Percentiles rank a stretch among this genome's conserved stretches.
These are phyloP conservation scores for Gaeumannomyces tritici DNA, from an alignment of 2,329 filamentous ascomycete species.

Conservation along the genomic window DNA sequence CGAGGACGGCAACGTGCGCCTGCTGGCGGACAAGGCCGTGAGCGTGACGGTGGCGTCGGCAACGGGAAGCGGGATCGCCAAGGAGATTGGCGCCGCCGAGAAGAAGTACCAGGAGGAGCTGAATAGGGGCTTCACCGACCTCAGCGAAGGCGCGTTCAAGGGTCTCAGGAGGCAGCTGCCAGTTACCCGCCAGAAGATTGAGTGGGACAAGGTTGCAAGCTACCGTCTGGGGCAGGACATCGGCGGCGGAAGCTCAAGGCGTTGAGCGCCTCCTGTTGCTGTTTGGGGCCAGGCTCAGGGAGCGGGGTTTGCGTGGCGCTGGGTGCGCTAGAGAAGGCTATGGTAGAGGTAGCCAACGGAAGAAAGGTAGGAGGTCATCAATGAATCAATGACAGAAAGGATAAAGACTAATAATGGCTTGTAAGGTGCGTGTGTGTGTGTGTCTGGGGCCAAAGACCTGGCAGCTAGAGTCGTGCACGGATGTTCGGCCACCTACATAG, in stretches of 20 bases:
- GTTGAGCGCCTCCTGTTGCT: background rate
- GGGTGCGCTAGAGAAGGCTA: too few species aligned
- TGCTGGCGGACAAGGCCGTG: constrained; percentile 78
- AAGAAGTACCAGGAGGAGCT: constrained; percentile 94
- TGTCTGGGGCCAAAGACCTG: background rate
- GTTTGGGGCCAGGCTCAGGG: background rate
- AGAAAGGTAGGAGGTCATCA: background rate
- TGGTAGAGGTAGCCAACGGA: too few species aligned
- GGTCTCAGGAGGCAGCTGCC: constrained; percentile 83
- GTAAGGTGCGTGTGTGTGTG: too few species aligned
- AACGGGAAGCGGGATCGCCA: constrained; percentile 59
- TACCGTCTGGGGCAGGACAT: constrained; percentile 81
- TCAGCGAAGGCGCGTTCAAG: constrained; percentile 96
- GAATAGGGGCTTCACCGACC: constrained; percentile 76
- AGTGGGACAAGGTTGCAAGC: constrained; percentile 96
- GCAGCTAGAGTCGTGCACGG: too few species aligned
- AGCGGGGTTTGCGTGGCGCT: background rate
- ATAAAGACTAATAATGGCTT: background rate
- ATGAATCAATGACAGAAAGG: background rate
- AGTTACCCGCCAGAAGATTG: constrained; percentile 95
- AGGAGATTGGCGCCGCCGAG: constrained; percentile 70
- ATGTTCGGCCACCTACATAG: too few species aligned
- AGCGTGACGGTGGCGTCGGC: constrained; percentile 50
- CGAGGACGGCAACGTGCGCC: constrained; percentile 93
- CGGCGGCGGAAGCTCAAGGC: constrained; percentile 46